A percentile compares a stretch with the other conserved stretches of the same genome.
Evolutionary conservation across 352 stramenopile genomes (phyloP).

Genomic region (Globisporangium perplexum): DNA sequence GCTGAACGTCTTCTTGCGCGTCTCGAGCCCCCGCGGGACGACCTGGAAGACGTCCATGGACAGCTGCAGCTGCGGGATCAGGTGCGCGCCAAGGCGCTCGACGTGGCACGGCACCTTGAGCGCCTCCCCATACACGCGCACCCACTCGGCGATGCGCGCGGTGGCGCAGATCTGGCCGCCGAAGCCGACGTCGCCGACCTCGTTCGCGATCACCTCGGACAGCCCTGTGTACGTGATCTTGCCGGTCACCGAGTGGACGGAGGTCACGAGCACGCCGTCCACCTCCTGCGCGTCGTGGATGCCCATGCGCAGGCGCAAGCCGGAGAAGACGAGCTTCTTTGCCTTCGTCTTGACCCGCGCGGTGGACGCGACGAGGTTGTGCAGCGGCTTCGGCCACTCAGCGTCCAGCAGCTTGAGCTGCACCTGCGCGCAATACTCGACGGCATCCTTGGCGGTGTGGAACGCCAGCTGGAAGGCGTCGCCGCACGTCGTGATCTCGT

Average conservation of each 20-base stretch:
- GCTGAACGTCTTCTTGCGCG: conserved; percentile 28
- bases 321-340: conserved; percentile 43
- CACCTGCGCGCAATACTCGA: conserved; percentile 49
- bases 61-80: conserved; percentile 30
- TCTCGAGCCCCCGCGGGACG: conserved; percentile 26
- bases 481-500: conserved; percentile 56
- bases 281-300: conserved; percentile 39
- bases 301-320: conserved; percentile 50
- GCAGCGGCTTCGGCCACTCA: conserved; percentile 38
- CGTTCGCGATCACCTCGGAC: conserved; percentile 53
- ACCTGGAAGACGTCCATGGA: conserved; percentile 35
- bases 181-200: conserved; percentile 37
- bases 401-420: conserved; percentile 36
- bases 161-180: conserved; percentile 53
- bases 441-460: conserved; percentile 41
- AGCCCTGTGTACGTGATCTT: conserved; percentile 50
- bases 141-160: conserved; percentile 29
- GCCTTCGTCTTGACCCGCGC: conserved; percentile 27
- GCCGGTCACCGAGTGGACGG: conserved; percentile 37
- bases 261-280: conserved; percentile 42
- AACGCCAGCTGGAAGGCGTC: conserved; percentile 64
- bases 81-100: conserved; percentile 21
- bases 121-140: conserved; percentile 21
- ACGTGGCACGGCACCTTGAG: conserved; percentile 20
- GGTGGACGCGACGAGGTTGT: conserved; percentile 29